Evolutionary conservation across 495 filamentous ascomycete genomes (phyloP).

Genomic region (Penicillium robsamsonii): DNA sequence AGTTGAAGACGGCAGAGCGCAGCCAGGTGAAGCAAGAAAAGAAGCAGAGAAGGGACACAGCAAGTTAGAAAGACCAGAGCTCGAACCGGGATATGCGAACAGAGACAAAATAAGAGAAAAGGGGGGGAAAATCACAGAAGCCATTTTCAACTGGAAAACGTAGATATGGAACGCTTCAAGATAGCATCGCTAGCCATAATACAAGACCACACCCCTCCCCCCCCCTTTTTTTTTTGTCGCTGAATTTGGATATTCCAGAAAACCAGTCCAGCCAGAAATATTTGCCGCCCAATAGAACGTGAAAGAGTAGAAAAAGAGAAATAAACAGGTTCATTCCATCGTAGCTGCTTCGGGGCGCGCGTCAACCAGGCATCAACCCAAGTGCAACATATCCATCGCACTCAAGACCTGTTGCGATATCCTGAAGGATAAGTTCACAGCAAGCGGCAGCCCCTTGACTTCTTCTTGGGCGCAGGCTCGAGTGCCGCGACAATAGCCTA

Average conservation of each 20-base stretch:
- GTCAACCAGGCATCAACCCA: constrained; percentile 15
- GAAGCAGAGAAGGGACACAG: constrained; percentile 8
- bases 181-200: constrained; percentile 22
- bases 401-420: constrained; percentile 23
- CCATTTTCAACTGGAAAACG: constrained; percentile 14
- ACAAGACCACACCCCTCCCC: constrained; percentile 7
- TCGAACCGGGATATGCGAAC: constrained; percentile 6
- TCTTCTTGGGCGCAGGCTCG: constrained; percentile 77
- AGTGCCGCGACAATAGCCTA: constrained; percentile 88
- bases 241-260: constrained; percentile 20
- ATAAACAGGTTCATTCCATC: constrained; percentile 32
- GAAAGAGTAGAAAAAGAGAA: constrained; percentile 24
- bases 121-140: constrained; percentile 14
- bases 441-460: constrained; percentile 46
- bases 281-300: constrained; percentile 20
- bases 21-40: constrained; percentile 19
- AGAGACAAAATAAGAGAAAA: not conserved
- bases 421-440: constrained; percentile 30
- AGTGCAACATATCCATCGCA: constrained; percentile 6
- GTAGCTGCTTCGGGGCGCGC: constrained; percentile 25
- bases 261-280: constrained; percentile 15
- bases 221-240: constrained; percentile 11
- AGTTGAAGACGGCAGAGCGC: constrained; percentile 12
- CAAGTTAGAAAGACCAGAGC: constrained; percentile 4
- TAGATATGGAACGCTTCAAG: constrained; percentile 25